A percentile compares a stretch with the other conserved stretches of the same genome.
Evolutionary conservation across 495 filamentous ascomycete genomes (phyloP).

Genomic region (Penicillium ucsense): DNA sequence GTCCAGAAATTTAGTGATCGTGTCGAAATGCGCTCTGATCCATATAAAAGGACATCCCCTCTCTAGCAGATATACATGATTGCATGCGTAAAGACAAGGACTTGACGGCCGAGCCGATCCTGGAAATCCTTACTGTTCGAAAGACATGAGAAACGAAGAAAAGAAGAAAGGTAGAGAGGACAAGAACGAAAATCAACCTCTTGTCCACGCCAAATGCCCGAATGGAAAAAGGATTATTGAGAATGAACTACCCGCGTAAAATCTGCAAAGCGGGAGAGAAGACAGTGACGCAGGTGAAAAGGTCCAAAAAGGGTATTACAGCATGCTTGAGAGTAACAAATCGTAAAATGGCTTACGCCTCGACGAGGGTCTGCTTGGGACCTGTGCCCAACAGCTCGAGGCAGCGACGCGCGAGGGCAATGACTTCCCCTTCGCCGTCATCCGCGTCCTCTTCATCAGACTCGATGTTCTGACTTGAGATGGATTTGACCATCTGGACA

Average conservation of each 20-base stretch:
- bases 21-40: slow-evolving; percentile 5
- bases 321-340: slow-evolving; percentile 5
- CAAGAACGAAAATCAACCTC: slow-evolving; percentile 6
- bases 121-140: slow-evolving; percentile 2
- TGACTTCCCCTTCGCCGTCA: slow-evolving; percentile 90
- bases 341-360: slow-evolving; percentile 30
- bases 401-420: slow-evolving; percentile 81
- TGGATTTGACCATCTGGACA: slow-evolving; percentile 79
- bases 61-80: slow-evolving; percentile 26
- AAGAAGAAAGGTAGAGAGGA: not conserved
- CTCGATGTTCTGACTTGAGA: slow-evolving; percentile 82
- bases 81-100: slow-evolving; percentile 25
- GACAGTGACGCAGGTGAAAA: slow-evolving; percentile 4
- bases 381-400: slow-evolving; percentile 71
- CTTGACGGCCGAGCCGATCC: slow-evolving; percentile 13
- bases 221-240: slow-evolving; percentile 13
- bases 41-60: slow-evolving; percentile 17
- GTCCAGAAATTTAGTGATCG: too few relatives aligned
- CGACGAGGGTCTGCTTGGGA: slow-evolving; percentile 44
- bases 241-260: slow-evolving; percentile 24
- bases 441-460: slow-evolving; percentile 84
- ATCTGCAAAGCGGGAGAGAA: not conserved
- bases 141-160: slow-evolving; percentile 9
- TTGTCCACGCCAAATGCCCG: slow-evolving; percentile 31
- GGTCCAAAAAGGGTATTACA: slow-evolving; percentile 8